These are phyloP conservation scores for Funneliformis caledonium DNA, from an alignment of 371 early-diverging fungal species.

Conservation along the genomic window DNA sequence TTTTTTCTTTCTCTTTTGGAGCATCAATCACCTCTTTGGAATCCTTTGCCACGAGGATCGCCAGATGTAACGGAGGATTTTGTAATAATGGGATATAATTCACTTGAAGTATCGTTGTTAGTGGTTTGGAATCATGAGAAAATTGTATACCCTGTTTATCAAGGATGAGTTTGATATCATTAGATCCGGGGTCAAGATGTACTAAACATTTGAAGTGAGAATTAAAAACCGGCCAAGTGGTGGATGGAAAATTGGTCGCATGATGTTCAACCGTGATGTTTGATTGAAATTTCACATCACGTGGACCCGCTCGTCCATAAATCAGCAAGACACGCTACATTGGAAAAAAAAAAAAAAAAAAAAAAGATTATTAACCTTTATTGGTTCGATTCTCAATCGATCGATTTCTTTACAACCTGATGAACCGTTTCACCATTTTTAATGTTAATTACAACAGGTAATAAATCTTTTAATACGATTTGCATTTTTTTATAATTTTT, in stretches of 20 bases:
- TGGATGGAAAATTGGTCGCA: conserved; percentile 54
- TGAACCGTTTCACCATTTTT: conserved; percentile 60
- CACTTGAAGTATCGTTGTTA: conserved; percentile 45
- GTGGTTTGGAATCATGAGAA: conserved; percentile 33
- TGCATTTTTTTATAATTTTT: no score
- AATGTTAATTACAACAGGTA: conserved; percentile 47
- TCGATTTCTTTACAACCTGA: conserved; percentile 41
- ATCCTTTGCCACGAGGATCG: conserved; percentile 63
- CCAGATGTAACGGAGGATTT: conserved; percentile 62
- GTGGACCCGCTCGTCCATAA: conserved; percentile 57
- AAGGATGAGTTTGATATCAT: conserved; percentile 23
- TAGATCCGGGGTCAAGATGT: conserved; percentile 58
- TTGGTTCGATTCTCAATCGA: neutral
- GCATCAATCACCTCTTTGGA: conserved; percentile 64
- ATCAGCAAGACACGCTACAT: conserved; percentile 62
- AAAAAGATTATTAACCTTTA: neutral
- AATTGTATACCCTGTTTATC: neutral
- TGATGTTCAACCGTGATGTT: conserved; percentile 52
- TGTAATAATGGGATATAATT: conserved; percentile 61
- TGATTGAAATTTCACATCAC: conserved; percentile 44
- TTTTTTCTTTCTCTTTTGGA: conserved; percentile 55
- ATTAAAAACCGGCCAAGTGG: conserved; percentile 59
- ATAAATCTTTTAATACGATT: neutral
- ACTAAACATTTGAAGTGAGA: conserved; percentile 69
- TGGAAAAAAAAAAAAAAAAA: neutral